phyloP scores from a whole-genome alignment of 2,329 filamentous ascomycete genomes.

The Sporothrix brunneoviolacea region DNA sequence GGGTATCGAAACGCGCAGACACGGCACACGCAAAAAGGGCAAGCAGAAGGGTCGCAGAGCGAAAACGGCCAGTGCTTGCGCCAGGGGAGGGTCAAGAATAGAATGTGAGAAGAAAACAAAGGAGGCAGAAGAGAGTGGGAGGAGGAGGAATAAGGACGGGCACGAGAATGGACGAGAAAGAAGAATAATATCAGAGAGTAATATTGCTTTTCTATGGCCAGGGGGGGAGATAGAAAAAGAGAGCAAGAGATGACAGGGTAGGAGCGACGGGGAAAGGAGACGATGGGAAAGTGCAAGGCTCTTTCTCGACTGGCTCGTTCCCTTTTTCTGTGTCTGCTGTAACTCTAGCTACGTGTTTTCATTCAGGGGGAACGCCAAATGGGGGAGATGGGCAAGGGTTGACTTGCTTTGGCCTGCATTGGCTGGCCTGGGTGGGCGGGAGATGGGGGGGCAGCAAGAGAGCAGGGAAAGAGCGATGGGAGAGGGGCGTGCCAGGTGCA shows the following conservation, averaged over 20 bases:
- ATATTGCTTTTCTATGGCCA: too few relatives aligned
- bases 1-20: too few relatives aligned
- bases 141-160: too few relatives aligned
- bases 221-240: too few relatives aligned
- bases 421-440: not conserved
- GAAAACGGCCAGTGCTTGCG: too few relatives aligned
- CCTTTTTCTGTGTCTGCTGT: not conserved
- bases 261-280: constrained; percentile 7
- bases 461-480: constrained; percentile 10
- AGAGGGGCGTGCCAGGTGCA: constrained; percentile 1
- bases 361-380: constrained; percentile 13
- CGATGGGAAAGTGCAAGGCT: constrained; percentile 12
- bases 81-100: too few relatives aligned
- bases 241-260: constrained; percentile 3
- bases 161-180: too few relatives aligned
- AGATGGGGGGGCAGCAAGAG: not conserved
- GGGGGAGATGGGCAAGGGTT: constrained; percentile 10
- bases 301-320: constrained; percentile 8
- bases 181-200: too few relatives aligned
- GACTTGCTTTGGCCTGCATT: not conserved
- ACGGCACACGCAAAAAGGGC: too few relatives aligned
- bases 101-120: too few relatives aligned
- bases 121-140: too few relatives aligned
- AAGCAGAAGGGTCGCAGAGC: too few relatives aligned
- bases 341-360: constrained; percentile 11